A percentile compares a stretch with the other conserved stretches of the same genome.
Conservation (phyloP, 1,139 yeast genomes). For the Fermentozyma sake region DNA sequence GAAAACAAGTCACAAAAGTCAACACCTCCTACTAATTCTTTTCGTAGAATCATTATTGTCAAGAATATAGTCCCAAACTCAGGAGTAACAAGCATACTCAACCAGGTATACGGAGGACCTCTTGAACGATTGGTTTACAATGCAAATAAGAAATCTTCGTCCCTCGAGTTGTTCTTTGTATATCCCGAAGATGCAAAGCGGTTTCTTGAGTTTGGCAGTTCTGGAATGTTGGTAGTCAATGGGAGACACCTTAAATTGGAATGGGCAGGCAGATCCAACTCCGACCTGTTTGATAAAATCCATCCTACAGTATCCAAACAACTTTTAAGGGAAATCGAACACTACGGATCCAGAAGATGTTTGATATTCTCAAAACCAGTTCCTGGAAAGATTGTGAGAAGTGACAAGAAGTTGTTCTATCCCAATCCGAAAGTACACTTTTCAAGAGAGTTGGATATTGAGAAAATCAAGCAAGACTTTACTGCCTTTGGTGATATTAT, state of each 20-base stretch:
- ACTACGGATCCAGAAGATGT: conserved; percentile 31
- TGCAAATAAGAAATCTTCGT: conserved; percentile 11
- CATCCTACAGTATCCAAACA: conserved; percentile 26
- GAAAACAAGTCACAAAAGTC: too few species aligned
- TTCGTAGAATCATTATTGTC: conserved; percentile 11
- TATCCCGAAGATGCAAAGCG: conserved; percentile 49
- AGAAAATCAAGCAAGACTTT: conserved; percentile 46
- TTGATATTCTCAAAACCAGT: conserved; percentile 28
- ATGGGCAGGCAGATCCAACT: conserved; percentile 29
- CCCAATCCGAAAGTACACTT: conserved; percentile 32
- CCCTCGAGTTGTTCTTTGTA: conserved; percentile 51
- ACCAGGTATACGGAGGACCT: conserved; percentile 73
- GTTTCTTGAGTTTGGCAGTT: conserved; percentile 52
- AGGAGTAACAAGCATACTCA: conserved; percentile 48
- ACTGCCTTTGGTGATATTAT: conserved; percentile 53
- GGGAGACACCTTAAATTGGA: conserved; percentile 46
- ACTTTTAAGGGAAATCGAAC: conserved; percentile 24
- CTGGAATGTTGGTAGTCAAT: conserved; percentile 58
- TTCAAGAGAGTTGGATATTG: conserved; percentile 24
- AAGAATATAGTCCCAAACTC: conserved; percentile 6
- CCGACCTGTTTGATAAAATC: conserved; percentile 23
- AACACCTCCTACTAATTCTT: too few species aligned
- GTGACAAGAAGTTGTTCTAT: conserved; percentile 20
- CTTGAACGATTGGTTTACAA: conserved; percentile 46
- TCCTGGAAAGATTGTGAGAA: conserved; percentile 18